Conservation (phyloP, 495 filamentous ascomycete species). For the Geopyxis carbonaria region DNA sequence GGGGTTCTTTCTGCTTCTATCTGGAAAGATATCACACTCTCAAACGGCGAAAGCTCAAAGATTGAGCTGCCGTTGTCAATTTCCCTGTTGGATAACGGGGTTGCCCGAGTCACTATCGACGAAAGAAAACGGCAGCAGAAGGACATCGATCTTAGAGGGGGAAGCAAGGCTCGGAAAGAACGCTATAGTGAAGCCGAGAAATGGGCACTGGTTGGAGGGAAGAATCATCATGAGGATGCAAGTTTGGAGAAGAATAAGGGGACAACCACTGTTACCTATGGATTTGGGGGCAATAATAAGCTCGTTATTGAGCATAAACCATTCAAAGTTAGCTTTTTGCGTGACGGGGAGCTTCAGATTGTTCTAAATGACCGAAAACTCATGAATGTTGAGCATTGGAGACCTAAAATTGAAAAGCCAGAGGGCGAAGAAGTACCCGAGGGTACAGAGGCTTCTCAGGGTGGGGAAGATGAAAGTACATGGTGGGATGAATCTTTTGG, state of each 20-base stretch:
- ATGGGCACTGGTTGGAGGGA: constrained; percentile 70
- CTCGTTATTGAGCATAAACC: constrained; percentile 68
- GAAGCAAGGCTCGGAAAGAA: constrained; percentile 72
- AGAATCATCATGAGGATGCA: constrained; percentile 49
- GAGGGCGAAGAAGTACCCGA: constrained; percentile 29
- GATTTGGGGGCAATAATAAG: constrained; percentile 52
- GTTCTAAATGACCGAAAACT: constrained; percentile 74
- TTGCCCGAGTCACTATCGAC: constrained; percentile 71
- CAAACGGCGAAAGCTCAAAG: constrained; percentile 37
- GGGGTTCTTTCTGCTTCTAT: constrained; percentile 65
- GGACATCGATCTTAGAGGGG: constrained; percentile 71
- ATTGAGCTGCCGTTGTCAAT: constrained; percentile 68
- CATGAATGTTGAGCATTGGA: constrained; percentile 90
- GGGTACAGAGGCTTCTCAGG: too few species aligned
- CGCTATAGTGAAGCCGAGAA: constrained; percentile 80
- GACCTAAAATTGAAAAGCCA: constrained; percentile 61
- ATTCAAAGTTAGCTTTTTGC: constrained; percentile 68
- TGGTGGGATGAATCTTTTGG: constrained; percentile 98
- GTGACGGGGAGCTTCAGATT: constrained; percentile 66
- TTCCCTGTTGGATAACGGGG: constrained; percentile 75
- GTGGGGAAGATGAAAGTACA: constrained; percentile 62
- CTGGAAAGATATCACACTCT: constrained; percentile 45
- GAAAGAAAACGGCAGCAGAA: constrained; percentile 79
- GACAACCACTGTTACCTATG: constrained; percentile 63
- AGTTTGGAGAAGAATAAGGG: constrained; percentile 34